Evolutionary conservation across 2,329 filamentous ascomycete species (phyloP), one percentile per base, ranked within the genome.

Genomic region (Fusarium globosum): DNA sequence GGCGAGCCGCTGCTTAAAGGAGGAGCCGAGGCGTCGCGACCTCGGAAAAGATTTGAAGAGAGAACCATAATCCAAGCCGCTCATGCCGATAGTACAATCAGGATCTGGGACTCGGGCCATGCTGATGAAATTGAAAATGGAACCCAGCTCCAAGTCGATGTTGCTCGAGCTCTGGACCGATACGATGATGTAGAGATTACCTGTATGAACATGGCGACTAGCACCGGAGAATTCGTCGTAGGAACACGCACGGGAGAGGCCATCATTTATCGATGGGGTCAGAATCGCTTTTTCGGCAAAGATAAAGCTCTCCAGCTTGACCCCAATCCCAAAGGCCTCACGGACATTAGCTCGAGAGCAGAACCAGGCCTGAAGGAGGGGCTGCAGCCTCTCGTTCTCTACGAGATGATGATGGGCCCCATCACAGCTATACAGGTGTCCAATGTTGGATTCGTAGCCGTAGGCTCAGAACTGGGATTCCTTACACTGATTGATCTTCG

Each of bases 41-140:
- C 91, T 12, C 85, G 94, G 45, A 93, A 94, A 77, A 87, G 94
- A 70, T 95, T 94, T 76, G 95, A 97, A 78, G 88, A 91, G 69
- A 90, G 96, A 53, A 97, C 95, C 65, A 89, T 98, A 49, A 88
- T 97, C 12, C 93, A 96, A 69, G 94, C 94, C 9, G 92, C 94
- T 1, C 96, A 99, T 81, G 94, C 92, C 7, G 96, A 99, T 82
- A 94, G 95, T 60, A 97, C 93, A 1, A 87, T 99, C n/a, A 88
- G 95, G 38, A 86, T 98, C 12, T 99, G 95, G 95, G 96, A 99
- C 82, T 90, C 92, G 26, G 96, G 96, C 0, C 93, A 97, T 78
- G 93, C 91, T 20, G 96, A 99, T 79, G 94, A 98, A 78, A 93
- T 99, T 57, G 96, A 99, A 81, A 98, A 98, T 77, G 88, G 90